These are phyloP conservation scores for Amylostereum chailletii DNA, from an alignment of 1,284 basidiomycete species.

Conservation along the genomic window DNA sequence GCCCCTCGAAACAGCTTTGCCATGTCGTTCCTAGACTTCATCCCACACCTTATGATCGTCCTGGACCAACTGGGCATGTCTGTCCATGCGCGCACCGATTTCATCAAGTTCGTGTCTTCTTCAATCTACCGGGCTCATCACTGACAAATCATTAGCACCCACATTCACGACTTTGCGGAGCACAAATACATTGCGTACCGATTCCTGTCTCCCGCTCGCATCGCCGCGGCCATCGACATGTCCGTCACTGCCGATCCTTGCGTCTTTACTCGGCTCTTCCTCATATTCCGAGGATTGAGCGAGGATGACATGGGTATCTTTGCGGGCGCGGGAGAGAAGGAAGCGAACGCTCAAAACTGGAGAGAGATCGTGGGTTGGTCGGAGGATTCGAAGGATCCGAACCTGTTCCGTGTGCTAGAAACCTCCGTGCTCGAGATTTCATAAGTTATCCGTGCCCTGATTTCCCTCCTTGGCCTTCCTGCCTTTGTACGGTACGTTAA, in stretches of 20 bases:
- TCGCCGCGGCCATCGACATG: slow-evolving; percentile 77
- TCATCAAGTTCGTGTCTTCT: slow-evolving; percentile 53
- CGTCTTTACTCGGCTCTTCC: slow-evolving; percentile 74
- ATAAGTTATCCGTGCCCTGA: slow-evolving; percentile 20
- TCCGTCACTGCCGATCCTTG: slow-evolving; percentile 70
- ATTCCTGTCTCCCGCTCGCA: slow-evolving; percentile 67
- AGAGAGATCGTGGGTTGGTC: slow-evolving; percentile 68
- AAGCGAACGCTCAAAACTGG: slow-evolving; percentile 72
- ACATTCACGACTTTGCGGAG: slow-evolving; percentile 57
- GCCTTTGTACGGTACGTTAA: no score
- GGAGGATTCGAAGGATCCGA: slow-evolving; percentile 64
- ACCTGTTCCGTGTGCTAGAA: slow-evolving; percentile 68
- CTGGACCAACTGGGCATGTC: slow-evolving; percentile 75
- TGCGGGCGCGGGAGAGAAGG: slow-evolving; percentile 73
- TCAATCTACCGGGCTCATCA: neutral
- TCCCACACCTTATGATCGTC: slow-evolving; percentile 68
- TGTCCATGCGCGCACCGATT: slow-evolving; percentile 65
- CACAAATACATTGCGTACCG: slow-evolving; percentile 81
- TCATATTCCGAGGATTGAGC: slow-evolving; percentile 72
- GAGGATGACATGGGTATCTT: slow-evolving; percentile 71
- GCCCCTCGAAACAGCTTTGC: slow-evolving; percentile 72
- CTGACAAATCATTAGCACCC: slow-evolving; percentile 39
- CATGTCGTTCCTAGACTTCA: slow-evolving; percentile 69
- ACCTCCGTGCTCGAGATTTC: slow-evolving; percentile 65
- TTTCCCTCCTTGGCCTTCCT: neutral